Percentiles rank a stretch among this genome's conserved stretches.
Evolutionary conservation across 2,329 filamentous ascomycete genomes (phyloP).

Genomic region (Coccinonectria pachysandricola): DNA sequence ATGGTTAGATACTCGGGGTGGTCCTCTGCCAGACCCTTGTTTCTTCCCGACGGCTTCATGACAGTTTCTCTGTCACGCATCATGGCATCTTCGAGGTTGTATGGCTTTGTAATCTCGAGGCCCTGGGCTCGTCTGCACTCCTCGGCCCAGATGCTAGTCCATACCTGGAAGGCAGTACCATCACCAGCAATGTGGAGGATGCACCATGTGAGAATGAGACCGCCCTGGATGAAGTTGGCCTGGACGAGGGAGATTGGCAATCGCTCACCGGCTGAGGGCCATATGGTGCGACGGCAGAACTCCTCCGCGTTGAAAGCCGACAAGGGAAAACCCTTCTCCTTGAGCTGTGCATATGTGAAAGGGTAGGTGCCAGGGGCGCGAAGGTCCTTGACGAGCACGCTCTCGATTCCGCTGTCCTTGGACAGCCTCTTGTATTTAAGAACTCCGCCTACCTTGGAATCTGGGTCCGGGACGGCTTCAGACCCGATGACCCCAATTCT

Average conservation of each 20-base stretch:
- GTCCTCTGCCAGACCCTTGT: conserved; percentile 3
- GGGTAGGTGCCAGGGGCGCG: neutral
- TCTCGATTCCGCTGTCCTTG: neutral
- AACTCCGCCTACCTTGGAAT: conserved; percentile 3
- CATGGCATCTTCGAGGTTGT: conserved; percentile 3
- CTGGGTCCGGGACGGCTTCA: conserved; percentile 5
- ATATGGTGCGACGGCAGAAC: conserved; percentile 3
- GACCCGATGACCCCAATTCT: conserved; percentile 4
- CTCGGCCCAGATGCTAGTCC: conserved; percentile 9
- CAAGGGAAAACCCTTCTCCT: conserved; percentile 3
- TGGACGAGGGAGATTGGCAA: conserved; percentile 3
- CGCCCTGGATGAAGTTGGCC: conserved; percentile 7
- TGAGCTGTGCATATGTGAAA: conserved; percentile 4
- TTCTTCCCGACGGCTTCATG: conserved; percentile 2
- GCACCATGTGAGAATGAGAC: conserved; percentile 6
- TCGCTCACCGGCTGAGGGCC: conserved; percentile 1
- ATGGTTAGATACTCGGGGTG: conserved; percentile 6
- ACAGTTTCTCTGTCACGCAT: conserved; percentile 1
- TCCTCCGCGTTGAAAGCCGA: conserved; percentile 4
- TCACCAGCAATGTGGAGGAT: conserved; percentile 8
- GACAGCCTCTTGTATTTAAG: conserved; percentile 4
- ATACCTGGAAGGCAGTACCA: conserved; percentile 6
- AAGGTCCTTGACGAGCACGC: conserved; percentile 1
- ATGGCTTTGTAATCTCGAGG: neutral
- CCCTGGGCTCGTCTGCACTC: conserved; percentile 6